phyloP scores from a whole-genome alignment of 192 early-diverging fungal species.

The Coemansia sp. region DNA sequence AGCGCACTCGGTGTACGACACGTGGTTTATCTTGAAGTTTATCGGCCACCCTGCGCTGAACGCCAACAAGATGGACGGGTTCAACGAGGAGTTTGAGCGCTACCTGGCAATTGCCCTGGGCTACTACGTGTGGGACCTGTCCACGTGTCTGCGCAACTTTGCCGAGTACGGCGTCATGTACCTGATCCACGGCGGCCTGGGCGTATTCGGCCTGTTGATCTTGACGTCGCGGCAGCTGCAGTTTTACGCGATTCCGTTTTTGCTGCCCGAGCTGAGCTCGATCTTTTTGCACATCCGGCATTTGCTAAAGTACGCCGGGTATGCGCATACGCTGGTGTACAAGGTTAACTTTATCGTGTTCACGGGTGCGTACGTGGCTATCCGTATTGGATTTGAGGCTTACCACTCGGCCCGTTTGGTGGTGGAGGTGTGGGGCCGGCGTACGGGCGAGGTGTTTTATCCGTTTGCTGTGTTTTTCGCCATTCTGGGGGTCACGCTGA shows the following conservation, averaged over 20 bases:
- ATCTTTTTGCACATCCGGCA: conserved; percentile 40
- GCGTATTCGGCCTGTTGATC: conserved; percentile 30
- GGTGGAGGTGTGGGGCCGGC: background rate
- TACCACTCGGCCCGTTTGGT: conserved; percentile 25
- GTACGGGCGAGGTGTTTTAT: conserved; percentile 18
- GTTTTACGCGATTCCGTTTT: conserved; percentile 38
- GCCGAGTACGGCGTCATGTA: conserved; percentile 30
- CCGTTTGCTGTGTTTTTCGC: conserved; percentile 42
- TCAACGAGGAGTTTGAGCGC: conserved; percentile 18
- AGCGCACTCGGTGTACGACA: conserved; percentile 21
- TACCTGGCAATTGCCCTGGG: conserved; percentile 25
- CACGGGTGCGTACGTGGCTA: conserved; percentile 12
- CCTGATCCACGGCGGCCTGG: conserved; percentile 29
- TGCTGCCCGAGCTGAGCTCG: conserved; percentile 45
- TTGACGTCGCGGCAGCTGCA: conserved; percentile 41
- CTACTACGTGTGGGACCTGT: conserved; percentile 47
- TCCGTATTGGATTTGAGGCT: conserved; percentile 36
- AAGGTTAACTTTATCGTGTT: conserved; percentile 39
- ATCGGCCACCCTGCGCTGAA: conserved; percentile 13
- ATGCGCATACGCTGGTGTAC: conserved; percentile 15
- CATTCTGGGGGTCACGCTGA: conserved; percentile 30
- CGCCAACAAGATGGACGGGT: conserved; percentile 34
- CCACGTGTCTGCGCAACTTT: conserved; percentile 23
- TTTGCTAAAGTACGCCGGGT: conserved; percentile 24
- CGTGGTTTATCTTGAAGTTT: conserved; percentile 17